Conservation (phyloP, 805 yeast genomes). For the Saccharomycopsis sp. region DNA sequence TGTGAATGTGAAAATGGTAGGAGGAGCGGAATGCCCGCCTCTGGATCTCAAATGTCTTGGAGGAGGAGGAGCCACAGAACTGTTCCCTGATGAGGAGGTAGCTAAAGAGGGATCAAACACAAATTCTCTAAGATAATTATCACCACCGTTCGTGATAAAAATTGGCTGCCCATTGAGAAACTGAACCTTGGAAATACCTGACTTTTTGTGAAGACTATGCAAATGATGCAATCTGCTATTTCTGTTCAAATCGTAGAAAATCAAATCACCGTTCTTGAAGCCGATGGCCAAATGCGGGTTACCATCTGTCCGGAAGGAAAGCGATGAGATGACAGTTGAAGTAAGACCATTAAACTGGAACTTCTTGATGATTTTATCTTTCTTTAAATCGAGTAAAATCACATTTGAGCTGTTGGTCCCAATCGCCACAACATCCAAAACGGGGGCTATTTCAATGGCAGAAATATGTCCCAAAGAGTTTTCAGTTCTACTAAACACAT, state of each 20-base stretch:
- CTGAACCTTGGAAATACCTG: conserved; percentile 63
- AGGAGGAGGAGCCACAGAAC: conserved; percentile 58
- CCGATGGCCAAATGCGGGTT: conserved; percentile 77
- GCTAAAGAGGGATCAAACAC: conserved; percentile 85
- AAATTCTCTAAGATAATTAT: conserved; percentile 79
- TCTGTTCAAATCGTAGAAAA: conserved; percentile 74
- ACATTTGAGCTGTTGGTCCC: conserved; percentile 69
- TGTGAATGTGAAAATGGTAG: conserved; percentile 68
- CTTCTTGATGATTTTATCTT: conserved; percentile 51
- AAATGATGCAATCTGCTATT: conserved; percentile 70
- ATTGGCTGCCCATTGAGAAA: conserved; percentile 91
- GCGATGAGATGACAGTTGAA: conserved; percentile 37
- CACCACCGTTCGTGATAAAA: conserved; percentile 83
- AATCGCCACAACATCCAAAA: conserved; percentile 71
- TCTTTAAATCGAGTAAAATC: conserved; percentile 57
- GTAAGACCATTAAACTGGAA: conserved; percentile 34
- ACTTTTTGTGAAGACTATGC: conserved; percentile 64
- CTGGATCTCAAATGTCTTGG: conserved; percentile 89
- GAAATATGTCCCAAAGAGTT: conserved; percentile 55
- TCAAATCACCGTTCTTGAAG: conserved; percentile 70
- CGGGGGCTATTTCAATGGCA: conserved; percentile 79
- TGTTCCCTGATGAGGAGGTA: conserved; percentile 42
- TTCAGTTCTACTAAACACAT: conserved; percentile 26
- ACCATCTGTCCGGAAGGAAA: conserved; percentile 90
- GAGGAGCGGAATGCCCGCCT: conserved; percentile 97